phyloP scores from a whole-genome alignment of 1,139 yeast genomes.

The Hyphopichia fennica region DNA sequence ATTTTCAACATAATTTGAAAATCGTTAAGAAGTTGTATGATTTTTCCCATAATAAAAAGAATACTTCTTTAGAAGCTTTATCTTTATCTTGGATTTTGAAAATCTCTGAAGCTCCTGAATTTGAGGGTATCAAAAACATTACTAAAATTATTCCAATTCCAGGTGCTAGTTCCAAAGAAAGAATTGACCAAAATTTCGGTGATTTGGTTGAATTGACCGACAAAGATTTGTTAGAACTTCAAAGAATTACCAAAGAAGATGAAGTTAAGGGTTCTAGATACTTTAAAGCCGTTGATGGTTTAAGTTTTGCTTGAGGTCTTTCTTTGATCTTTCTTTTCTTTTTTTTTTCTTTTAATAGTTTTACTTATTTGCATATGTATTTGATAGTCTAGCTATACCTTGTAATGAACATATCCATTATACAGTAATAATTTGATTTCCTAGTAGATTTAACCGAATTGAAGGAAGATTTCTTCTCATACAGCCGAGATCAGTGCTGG shows the following conservation, averaged over 20 bases:
- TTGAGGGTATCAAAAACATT: conserved; percentile 36
- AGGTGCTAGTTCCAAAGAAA: conserved; percentile 59
- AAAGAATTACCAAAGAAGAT: conserved; percentile 38
- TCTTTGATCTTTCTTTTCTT: background rate
- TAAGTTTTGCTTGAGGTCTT: background rate
- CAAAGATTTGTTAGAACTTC: conserved; percentile 52
- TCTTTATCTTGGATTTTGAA: conserved; percentile 72
- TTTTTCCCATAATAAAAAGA: conserved; percentile 45
- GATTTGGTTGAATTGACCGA: conserved; percentile 44
- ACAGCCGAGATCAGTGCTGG: too few relatives aligned
- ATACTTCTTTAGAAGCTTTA: conserved; percentile 58
- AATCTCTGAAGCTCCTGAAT: conserved; percentile 26
- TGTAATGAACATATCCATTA: too few relatives aligned
- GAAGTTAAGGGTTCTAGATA: conserved; percentile 55
- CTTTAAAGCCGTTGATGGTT: background rate
- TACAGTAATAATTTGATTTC: too few relatives aligned
- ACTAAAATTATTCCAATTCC: conserved; percentile 77
- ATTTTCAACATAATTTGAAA: conserved; percentile 49
- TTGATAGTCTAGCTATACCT: too few relatives aligned
- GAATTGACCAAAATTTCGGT: conserved; percentile 60
- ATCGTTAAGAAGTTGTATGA: conserved; percentile 44
- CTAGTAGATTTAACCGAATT: too few relatives aligned
- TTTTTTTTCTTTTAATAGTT: too few relatives aligned
- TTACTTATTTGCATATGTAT: too few relatives aligned
- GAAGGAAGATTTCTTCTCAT: too few relatives aligned